Conservation (phyloP, 2,329 filamentous ascomycete genomes). For the Paraconiothyrium sp. region DNA sequence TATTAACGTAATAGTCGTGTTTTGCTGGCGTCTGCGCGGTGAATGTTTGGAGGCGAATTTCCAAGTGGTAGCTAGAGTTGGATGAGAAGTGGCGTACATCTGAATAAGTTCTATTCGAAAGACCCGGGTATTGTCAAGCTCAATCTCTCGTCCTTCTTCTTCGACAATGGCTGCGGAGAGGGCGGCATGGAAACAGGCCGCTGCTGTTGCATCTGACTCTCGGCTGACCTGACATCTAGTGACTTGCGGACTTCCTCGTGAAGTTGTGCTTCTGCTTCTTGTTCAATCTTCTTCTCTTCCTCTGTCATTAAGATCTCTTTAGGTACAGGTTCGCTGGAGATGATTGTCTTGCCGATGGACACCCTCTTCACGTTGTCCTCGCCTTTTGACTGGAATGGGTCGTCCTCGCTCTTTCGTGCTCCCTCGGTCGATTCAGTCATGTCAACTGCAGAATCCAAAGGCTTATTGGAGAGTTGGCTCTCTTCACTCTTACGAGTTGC, state of each 20-base stretch:
- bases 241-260: slow-evolving; percentile 42
- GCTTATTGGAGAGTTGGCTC: slow-evolving; percentile 33
- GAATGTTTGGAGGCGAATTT: background rate
- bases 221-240: slow-evolving; percentile 27
- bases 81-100: background rate
- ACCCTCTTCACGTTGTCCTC: slow-evolving; percentile 44
- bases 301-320: slow-evolving; percentile 30
- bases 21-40: background rate
- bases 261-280: slow-evolving; percentile 48
- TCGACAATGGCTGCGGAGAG: slow-evolving; percentile 24
- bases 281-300: slow-evolving; percentile 47
- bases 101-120: slow-evolving; percentile 28
- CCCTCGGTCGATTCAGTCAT: slow-evolving; percentile 29
- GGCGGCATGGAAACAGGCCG: slow-evolving; percentile 39
- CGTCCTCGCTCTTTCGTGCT: slow-evolving; percentile 40
- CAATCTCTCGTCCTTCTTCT: slow-evolving; percentile 46
- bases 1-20: slow-evolving; percentile 17
- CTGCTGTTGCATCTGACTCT: slow-evolving; percentile 27
- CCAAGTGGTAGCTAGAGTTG: background rate
- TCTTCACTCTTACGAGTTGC: slow-evolving; percentile 41
- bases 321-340: slow-evolving; percentile 29
- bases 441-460: slow-evolving; percentile 34
- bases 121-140: slow-evolving; percentile 48
- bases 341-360: slow-evolving; percentile 50
- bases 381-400: slow-evolving; percentile 42